Evolutionary conservation across 202 grass and related monocot genomes (phyloP), one percentile per base, ranked within the genome.

Genomic region (Saccharum hybrid): DNA sequence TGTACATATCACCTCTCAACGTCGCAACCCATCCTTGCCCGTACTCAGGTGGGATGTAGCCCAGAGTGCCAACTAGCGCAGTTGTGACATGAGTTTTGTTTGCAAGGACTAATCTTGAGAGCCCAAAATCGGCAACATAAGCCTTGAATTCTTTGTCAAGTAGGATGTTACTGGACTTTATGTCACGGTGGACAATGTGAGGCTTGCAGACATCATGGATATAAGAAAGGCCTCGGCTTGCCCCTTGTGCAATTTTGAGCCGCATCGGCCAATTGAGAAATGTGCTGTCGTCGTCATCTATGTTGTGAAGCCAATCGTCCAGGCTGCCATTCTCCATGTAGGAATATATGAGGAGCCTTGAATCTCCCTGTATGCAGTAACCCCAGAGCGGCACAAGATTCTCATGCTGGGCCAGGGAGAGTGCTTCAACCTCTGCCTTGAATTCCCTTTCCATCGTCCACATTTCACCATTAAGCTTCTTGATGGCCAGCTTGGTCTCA

Each of bases 241-340:
- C 68, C 62, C 94, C 94, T 21, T 71, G 71, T 42, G 89, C 89
- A 33, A 97, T 91, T 80, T 77, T 90, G 26, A 97, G 81, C 72
- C 90, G 78, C 13, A 42, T 87, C 3, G 83, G 89, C 94, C 91
- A 97, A 28, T 92, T 61, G 33, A 97, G 94, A 74, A 90, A 81
- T 57, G 76, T 59, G 37, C 71, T 85, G 13, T 69, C 78, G 41
- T 75, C 26, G 13, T 88, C 66, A n/a, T 74, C 75, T 37, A 71
- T 89, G 64, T 87, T 93, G 68, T 97, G 94, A 21, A 97, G 81
- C 91, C 91, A 94, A 71, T 94, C 92, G 41, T 97, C 94, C 69
- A 97, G 84, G 70, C 88, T 97, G 18, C 91, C 94, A 51, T 97
- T 97, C 86, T 97, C 91, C 89, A 97, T 92, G 76, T 88, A 97